These are phyloP conservation scores for Globisporangium abappressorium DNA, from an alignment of 352 stramenopile species.

Conservation along the genomic window DNA sequence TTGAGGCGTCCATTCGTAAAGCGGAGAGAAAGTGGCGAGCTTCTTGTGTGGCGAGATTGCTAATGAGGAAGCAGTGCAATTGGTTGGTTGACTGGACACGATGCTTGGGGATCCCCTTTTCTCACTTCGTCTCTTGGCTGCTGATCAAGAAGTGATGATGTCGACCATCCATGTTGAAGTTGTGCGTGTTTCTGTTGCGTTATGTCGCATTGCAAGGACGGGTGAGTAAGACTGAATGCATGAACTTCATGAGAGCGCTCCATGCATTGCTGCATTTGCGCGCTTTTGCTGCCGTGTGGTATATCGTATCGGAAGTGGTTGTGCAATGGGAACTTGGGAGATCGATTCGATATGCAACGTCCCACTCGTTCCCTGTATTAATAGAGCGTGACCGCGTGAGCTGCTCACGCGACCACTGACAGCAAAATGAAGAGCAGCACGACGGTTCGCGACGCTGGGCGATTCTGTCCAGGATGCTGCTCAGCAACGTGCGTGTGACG, in stretches of 20 bases:
- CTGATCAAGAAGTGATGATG: not conserved
- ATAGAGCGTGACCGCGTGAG: not conserved
- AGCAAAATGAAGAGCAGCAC: not conserved
- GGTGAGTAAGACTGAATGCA: not conserved
- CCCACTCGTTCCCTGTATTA: not conserved
- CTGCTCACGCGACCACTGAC: not conserved
- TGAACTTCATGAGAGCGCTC: not conserved
- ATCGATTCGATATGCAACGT: no score
- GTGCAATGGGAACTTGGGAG: no score
- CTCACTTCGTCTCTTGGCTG: not conserved
- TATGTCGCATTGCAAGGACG: not conserved
- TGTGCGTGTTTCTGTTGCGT: constrained; percentile 1
- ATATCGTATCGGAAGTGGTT: no score
- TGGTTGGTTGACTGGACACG: not conserved
- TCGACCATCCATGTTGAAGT: constrained; percentile 8
- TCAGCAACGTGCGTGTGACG: not conserved
- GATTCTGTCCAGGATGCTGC: not conserved
- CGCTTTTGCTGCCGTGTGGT: not conserved
- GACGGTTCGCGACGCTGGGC: not conserved
- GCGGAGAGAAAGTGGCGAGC: not conserved
- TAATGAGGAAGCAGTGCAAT: not conserved
- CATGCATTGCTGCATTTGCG: not conserved
- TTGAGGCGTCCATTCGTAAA: not conserved
- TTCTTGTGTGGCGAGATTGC: not conserved
- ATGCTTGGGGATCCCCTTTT: not conserved